phyloP scores from a whole-genome alignment of 345 rosid genomes.

The Bruguiera parviflora region DNA sequence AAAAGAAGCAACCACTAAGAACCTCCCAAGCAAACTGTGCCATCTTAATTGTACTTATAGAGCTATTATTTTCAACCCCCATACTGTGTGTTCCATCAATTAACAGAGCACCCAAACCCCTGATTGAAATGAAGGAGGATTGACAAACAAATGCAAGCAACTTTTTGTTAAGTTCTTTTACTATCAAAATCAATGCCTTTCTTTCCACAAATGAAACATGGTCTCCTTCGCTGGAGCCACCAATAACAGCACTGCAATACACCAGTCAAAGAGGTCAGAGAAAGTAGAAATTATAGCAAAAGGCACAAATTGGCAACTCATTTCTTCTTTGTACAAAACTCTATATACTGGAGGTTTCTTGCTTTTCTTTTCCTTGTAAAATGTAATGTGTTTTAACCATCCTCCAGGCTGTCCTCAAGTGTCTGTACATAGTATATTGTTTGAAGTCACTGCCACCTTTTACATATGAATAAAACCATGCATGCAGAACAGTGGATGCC shows the following conservation, averaged over 20 bases:
- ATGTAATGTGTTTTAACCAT: too few relatives aligned
- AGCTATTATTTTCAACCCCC: slow-evolving; percentile 26
- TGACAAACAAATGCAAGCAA: slow-evolving; percentile 48
- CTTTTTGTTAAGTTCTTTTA: slow-evolving; percentile 45
- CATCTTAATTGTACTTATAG: slow-evolving; percentile 31
- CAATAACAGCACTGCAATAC: slow-evolving; percentile 71
- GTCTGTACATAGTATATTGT: too few relatives aligned
- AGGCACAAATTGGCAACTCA: not conserved
- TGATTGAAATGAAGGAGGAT: slow-evolving; percentile 61
- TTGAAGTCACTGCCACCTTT: not conserved
- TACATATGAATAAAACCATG: not conserved
- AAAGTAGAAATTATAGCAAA: slow-evolving; percentile 8
- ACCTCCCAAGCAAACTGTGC: slow-evolving; percentile 64
- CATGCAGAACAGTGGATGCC: too few relatives aligned
- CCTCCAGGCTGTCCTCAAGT: too few relatives aligned
- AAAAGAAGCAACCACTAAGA: slow-evolving; percentile 58
- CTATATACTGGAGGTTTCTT: too few relatives aligned
- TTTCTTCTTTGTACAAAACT: not conserved
- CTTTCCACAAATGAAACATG: slow-evolving; percentile 53
- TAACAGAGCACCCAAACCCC: slow-evolving; percentile 45
- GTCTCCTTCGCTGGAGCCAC: slow-evolving; percentile 55
- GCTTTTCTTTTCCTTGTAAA: too few relatives aligned
- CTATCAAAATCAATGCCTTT: slow-evolving; percentile 46
- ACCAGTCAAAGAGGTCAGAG: slow-evolving; percentile 16
- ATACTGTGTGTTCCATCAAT: slow-evolving; percentile 28